phyloP scores from a whole-genome alignment of 202 grass and related monocot genomes.

The Brachypodium distachyon region DNA sequence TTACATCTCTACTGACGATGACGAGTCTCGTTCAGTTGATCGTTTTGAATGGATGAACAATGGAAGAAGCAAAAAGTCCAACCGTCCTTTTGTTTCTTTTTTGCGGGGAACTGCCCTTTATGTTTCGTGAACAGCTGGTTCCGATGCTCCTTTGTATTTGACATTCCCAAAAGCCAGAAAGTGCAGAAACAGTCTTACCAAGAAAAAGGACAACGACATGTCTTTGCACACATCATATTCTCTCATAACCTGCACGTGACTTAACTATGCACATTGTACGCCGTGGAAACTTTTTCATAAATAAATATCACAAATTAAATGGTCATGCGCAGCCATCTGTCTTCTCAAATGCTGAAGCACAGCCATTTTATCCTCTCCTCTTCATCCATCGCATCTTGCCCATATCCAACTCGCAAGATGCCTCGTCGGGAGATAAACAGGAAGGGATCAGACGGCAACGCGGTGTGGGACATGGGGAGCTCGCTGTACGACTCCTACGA shows the following conservation, averaged over 20 bases:
- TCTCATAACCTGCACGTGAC: not conserved
- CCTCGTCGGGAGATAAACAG: not conserved
- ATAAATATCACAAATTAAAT: not conserved
- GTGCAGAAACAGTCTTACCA: not conserved
- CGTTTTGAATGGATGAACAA: not conserved
- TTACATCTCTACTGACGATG: not conserved
- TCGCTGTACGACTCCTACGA: slow-evolving; percentile 57
- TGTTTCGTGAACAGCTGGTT: slow-evolving; percentile 12
- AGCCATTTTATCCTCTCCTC: not conserved
- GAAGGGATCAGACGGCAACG: not conserved
- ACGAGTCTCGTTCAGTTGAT: not conserved
- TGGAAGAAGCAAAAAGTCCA: not conserved
- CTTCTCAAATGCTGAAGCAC: not conserved
- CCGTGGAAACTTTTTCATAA: not conserved
- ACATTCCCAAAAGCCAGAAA: not conserved
- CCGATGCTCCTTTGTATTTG: not conserved
- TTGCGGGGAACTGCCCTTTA: too few species aligned
- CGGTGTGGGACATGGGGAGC: slow-evolving; percentile 46
- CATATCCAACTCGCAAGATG: not conserved
- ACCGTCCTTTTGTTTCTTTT: not conserved
- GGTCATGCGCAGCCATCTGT: not conserved
- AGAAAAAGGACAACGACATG: not conserved
- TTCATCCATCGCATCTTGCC: not conserved
- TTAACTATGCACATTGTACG: not conserved
- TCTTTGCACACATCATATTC: not conserved